phyloP scores from a whole-genome alignment of 768 basidiomycete genomes.

The Ramaria rubella region DNA sequence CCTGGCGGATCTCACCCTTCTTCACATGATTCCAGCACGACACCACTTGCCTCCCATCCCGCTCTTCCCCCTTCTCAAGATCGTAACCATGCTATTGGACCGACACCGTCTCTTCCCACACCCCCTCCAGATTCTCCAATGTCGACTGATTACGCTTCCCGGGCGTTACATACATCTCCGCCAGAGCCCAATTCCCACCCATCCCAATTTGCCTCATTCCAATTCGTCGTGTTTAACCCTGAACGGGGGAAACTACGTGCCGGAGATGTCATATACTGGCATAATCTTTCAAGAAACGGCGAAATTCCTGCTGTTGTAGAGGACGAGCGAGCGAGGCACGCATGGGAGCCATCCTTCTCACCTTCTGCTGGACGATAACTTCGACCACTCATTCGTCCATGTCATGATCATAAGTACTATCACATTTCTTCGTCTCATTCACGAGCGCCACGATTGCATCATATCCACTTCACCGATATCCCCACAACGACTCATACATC shows the following conservation, averaged over 20 bases:
- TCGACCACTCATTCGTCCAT: not conserved
- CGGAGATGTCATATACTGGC: slow-evolving; percentile 70
- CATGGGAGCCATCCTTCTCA: not conserved
- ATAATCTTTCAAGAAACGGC: slow-evolving; percentile 62
- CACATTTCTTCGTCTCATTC: not conserved
- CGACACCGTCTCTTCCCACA: slow-evolving; percentile 14
- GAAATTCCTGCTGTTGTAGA: slow-evolving; percentile 67
- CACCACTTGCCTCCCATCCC: slow-evolving; percentile 17
- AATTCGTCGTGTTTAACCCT: slow-evolving; percentile 5
- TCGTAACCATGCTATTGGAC: slow-evolving; percentile 18
- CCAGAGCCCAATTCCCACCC: not conserved
- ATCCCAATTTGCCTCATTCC: not conserved
- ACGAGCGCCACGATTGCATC: not conserved
- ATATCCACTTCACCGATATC: not conserved
- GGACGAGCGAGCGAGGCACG: slow-evolving; percentile 44
- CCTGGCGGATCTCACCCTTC: slow-evolving; percentile 21
- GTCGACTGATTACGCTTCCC: not conserved
- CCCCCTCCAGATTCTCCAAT: slow-evolving; percentile 18
- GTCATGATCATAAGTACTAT: not conserved
- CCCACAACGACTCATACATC: not conserved
- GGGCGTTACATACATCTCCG: not conserved
- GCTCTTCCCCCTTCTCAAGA: slow-evolving; percentile 2
- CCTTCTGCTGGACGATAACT: slow-evolving; percentile 2
- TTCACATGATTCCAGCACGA: slow-evolving; percentile 18
- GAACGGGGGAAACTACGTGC: slow-evolving; percentile 17